These are phyloP conservation scores for Huntiella savannae DNA, from an alignment of 2,329 filamentous ascomycete species.

Conservation along the genomic window DNA sequence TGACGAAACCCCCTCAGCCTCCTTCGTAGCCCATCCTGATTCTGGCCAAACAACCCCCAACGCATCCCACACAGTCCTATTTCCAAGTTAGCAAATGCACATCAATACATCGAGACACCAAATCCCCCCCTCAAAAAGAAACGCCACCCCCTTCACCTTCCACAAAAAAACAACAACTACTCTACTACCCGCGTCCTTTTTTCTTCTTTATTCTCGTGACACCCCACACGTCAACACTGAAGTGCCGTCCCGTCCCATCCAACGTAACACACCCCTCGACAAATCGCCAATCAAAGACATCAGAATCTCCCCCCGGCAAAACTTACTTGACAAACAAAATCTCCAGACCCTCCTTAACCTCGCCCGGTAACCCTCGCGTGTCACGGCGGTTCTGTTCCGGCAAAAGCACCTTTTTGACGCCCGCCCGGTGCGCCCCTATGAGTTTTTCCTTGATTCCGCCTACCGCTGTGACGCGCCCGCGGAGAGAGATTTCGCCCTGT, in stretches of 20 bases:
- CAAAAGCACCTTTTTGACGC: conserved; percentile 82
- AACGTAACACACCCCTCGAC: too few relatives aligned
- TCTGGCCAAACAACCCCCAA: conserved; percentile 85
- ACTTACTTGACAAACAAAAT: conserved; percentile 77
- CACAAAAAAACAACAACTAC: conserved; percentile 7
- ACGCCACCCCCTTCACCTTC: conserved; percentile 5
- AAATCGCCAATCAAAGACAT: neutral
- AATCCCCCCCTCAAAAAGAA: neutral
- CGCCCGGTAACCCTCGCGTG: conserved; percentile 70
- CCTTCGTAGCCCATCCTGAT: conserved; percentile 58
- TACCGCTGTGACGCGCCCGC: conserved; percentile 80
- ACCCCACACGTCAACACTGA: neutral
- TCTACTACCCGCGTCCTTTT: neutral
- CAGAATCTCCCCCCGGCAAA: conserved; percentile 1
- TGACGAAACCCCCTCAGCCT: conserved; percentile 52
- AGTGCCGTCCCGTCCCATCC: neutral
- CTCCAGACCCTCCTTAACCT: conserved; percentile 71
- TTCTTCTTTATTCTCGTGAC: neutral
- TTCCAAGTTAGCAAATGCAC: too few relatives aligned
- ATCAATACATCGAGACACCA: conserved; percentile 44
- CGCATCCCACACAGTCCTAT: conserved; percentile 49
- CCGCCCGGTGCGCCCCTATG: conserved; percentile 80
- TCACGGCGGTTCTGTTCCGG: conserved; percentile 85
- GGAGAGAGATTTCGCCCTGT: conserved; percentile 53
- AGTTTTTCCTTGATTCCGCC: conserved; percentile 98